Conservation (phyloP, 768 basidiomycete species). For the Mycena haematopus region DNA sequence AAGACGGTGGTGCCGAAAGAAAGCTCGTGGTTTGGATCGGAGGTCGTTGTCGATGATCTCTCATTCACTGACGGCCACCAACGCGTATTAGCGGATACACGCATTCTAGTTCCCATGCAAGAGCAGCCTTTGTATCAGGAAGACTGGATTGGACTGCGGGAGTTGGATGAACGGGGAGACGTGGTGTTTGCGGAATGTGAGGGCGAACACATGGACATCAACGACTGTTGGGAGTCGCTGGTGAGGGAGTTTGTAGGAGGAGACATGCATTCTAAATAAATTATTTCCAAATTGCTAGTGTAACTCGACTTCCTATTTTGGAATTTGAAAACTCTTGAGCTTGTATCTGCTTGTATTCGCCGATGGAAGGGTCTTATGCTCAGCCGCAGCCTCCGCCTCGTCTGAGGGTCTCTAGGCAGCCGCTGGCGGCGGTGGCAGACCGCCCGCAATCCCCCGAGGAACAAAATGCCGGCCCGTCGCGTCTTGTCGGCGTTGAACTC, state of each 20-base stretch:
- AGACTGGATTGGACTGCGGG: conserved; percentile 82
- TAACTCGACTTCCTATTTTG: conserved; percentile 16
- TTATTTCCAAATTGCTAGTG: too few relatives aligned
- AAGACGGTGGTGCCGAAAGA: conserved; percentile 85
- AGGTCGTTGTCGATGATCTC: conserved; percentile 48
- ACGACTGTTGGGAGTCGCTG: conserved; percentile 65
- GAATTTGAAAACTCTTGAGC: conserved; percentile 19
- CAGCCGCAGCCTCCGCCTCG: conserved; percentile 38
- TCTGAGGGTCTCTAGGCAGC: conserved; percentile 43
- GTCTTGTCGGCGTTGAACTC: conserved; percentile 37
- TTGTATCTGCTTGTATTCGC: conserved; percentile 15
- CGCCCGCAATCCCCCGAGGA: conserved; percentile 28
- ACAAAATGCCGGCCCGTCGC: conserved; percentile 44
- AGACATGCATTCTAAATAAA: neutral
- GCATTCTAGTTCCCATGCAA: conserved; percentile 69
- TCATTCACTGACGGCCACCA: conserved; percentile 13
- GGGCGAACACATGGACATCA: conserved; percentile 79
- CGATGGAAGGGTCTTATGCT: conserved; percentile 38
- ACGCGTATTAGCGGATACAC: conserved; percentile 20
- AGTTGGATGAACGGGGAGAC: conserved; percentile 69
- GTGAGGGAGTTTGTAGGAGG: conserved; percentile 50
- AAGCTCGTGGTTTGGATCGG: conserved; percentile 86
- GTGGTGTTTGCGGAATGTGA: conserved; percentile 69
- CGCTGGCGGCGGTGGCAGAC: conserved; percentile 35
- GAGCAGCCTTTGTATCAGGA: conserved; percentile 74